phyloP scores from a whole-genome alignment of 2,329 filamentous ascomycete species.

The Aspergillus ruber region DNA sequence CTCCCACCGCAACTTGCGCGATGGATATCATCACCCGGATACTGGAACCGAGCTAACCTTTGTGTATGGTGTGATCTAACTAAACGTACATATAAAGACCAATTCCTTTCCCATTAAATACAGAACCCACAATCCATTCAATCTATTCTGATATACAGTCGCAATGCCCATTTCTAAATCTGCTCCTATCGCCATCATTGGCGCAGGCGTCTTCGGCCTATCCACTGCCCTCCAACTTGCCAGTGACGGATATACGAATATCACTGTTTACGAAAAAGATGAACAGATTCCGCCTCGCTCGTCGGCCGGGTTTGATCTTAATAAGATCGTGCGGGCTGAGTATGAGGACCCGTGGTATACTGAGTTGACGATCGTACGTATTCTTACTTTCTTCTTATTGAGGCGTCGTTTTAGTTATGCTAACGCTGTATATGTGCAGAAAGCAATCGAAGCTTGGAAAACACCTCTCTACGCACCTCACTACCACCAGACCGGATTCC shows the following conservation, averaged over 20 bases:
- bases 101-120: neutral
- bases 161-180: slow-evolving; percentile 2
- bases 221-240: slow-evolving; percentile 45
- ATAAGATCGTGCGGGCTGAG: slow-evolving; percentile 56
- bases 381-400: neutral
- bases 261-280: slow-evolving; percentile 45
- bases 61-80: neutral
- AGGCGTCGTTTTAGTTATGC: no score
- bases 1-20: neutral
- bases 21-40: neutral
- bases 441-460: slow-evolving; percentile 50
- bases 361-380: slow-evolving; percentile 45
- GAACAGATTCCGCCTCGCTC: slow-evolving; percentile 42
- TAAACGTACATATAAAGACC: neutral
- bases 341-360: slow-evolving; percentile 55
- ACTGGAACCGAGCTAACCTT: neutral
- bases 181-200: slow-evolving; percentile 30
- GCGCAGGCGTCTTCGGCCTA: slow-evolving; percentile 47
- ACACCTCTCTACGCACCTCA: slow-evolving; percentile 49
- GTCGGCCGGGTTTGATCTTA: slow-evolving; percentile 55
- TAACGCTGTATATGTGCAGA: slow-evolving; percentile 23
- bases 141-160: neutral
- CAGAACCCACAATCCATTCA: neutral
- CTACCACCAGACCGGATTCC: slow-evolving; percentile 47
- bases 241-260: slow-evolving; percentile 39